phyloP scores from a whole-genome alignment of 2,329 filamentous ascomycete genomes.

The Phaeomoniella chlamydospora region DNA sequence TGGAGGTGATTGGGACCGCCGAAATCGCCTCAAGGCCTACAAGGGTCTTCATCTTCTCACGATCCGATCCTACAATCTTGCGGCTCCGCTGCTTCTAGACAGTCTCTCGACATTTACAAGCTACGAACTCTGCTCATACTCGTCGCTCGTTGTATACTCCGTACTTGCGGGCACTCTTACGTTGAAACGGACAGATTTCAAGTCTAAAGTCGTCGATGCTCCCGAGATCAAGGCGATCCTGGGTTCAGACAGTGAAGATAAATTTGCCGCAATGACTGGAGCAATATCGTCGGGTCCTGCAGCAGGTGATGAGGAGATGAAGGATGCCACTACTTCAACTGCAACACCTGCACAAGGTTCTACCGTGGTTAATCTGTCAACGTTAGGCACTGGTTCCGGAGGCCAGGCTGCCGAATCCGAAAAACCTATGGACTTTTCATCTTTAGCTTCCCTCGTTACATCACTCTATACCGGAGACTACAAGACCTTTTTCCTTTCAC shows the following conservation, averaged over 20 bases:
- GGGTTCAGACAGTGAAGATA: conserved; percentile 67
- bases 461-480: conserved; percentile 92
- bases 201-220: conserved; percentile 95
- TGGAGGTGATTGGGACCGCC: conserved; percentile 95
- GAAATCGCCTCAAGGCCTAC: conserved; percentile 97
- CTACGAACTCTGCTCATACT: conserved; percentile 97
- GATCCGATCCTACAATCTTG: conserved; percentile 75
- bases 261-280: conserved; percentile 67
- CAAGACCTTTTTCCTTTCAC: conserved; percentile 78
- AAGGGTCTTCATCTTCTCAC: conserved; percentile 88
- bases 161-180: conserved; percentile 89
- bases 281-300: conserved; percentile 69
- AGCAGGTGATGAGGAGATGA: conserved; percentile 61
- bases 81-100: conserved; percentile 86
- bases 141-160: conserved; percentile 83
- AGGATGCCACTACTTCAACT: conserved; percentile 41
- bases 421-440: conserved; percentile 72
- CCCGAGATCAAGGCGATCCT: conserved; percentile 97
- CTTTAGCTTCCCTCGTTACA: conserved; percentile 74
- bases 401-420: conserved; percentile 56
- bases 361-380: conserved; percentile 78
- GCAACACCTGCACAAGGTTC: conserved; percentile 39
- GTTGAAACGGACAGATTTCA: conserved; percentile 95
- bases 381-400: conserved; percentile 54
- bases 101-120: conserved; percentile 96